Percentiles rank a stretch among this genome's conserved stretches.
Conservation (phyloP, 1,284 basidiomycete genomes). For the Ganoderma meredithae region DNA sequence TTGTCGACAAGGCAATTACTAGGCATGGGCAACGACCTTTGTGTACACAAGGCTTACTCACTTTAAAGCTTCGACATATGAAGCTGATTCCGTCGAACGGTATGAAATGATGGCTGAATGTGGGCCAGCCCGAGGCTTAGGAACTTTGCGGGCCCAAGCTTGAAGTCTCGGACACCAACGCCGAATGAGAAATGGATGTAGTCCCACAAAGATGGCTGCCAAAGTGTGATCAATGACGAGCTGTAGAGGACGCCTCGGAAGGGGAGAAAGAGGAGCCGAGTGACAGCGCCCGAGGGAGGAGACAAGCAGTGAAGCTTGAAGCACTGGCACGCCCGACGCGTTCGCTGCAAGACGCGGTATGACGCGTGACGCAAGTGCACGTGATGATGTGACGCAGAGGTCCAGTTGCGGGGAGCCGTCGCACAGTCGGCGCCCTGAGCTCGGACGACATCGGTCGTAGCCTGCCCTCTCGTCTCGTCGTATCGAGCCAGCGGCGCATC, state of each 20-base stretch:
- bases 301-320: background rate
- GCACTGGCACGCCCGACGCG: constrained; percentile 15
- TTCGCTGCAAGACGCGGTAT: constrained; percentile 22
- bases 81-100: background rate
- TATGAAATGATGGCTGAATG: background rate
- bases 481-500: background rate
- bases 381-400: constrained; percentile 5
- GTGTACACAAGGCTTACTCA: background rate
- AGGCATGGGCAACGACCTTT: background rate
- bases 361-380: constrained; percentile 27
- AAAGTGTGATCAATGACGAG: background rate
- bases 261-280: background rate
- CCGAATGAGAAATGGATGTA: background rate
- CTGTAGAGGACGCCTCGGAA: background rate
- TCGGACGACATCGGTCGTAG: constrained; percentile 4
- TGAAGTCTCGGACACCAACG: background rate
- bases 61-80: background rate
- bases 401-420: constrained; percentile 1
- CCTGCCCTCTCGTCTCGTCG: background rate
- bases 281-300: constrained; percentile 5
- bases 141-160: background rate
- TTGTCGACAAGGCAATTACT: background rate
- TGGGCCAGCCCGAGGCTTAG: background rate
- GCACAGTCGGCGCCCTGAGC: background rate
- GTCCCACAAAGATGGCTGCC: background rate